Evolutionary conservation across 305 asterid genomes (phyloP), one percentile per base, ranked within the genome.

Genomic region (Fraxinus velutina): DNA sequence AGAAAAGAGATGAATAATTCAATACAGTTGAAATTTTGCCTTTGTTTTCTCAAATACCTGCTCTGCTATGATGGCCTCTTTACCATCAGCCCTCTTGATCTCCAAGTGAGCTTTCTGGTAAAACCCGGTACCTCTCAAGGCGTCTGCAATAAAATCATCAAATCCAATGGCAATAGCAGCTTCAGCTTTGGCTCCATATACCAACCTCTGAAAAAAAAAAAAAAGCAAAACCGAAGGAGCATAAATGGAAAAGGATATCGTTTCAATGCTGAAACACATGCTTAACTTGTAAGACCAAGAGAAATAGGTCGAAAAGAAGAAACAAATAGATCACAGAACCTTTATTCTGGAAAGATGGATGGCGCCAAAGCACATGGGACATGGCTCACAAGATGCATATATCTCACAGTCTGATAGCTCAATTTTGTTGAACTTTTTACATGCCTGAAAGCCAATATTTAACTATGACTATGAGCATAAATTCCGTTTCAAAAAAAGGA

Each of bases 291-390:
- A n/a, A 36, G 50, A 52, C 21, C 6, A 12, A 70, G 29, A 34
- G n/a, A 29, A 8, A 7, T 30, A 33, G 24, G 47, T 37, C 64
- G 27, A 33, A 22, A 47, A 74, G 47, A 73, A 72, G 12, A 81
- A 29, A 22, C 66, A 32, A 66, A 73, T 9, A 21, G 73, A 66
- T 50, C n/a, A 62, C 17, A 33, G 13, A 55, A 93, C 98, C 98
- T 92, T 95, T 80, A 94, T 78, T 89, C 97, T 89, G 27, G 98
- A 96, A 78, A 94, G 97, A 86, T 94, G 98, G 88, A 96, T 94
- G 57, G 99, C 98, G n/a, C 98, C 98, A 75, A 94, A 93, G 90
- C 99, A 96, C 99, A 96, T 96, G 4, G 98, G 98, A 79, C 99
- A 94, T 12, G 99, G 99, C 87, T 96, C 98, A 78, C 97, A 96